Conservation (phyloP, 768 basidiomycete species). For the Pleurotus platypus region DNA sequence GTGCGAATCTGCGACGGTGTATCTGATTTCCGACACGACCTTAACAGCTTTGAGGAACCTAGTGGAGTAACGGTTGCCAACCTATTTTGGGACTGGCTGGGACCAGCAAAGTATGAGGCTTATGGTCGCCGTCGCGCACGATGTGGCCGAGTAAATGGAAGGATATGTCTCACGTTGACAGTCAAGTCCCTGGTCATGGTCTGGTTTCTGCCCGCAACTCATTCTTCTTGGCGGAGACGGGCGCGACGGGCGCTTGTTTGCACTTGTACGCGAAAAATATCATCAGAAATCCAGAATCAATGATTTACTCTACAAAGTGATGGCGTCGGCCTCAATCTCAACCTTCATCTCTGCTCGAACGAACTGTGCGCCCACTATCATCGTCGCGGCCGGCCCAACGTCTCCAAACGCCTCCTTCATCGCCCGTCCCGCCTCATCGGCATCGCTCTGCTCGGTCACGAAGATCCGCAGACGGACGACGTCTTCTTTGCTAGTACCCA, state of each 20-base stretch:
- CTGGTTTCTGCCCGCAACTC: too few relatives aligned
- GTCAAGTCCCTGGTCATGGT: too few relatives aligned
- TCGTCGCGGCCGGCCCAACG: constrained; percentile 46
- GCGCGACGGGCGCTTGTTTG: too few relatives aligned
- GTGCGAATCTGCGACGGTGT: not conserved
- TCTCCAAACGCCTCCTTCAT: constrained; percentile 41
- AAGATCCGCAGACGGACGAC: constrained; percentile 49
- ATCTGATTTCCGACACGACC: not conserved
- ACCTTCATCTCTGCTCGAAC: constrained; percentile 47
- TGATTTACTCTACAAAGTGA: too few relatives aligned
- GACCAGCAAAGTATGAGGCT: too few relatives aligned
- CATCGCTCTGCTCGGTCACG: constrained; percentile 37
- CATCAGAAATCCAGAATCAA: too few relatives aligned
- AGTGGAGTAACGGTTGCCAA: not conserved
- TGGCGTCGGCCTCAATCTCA: constrained; percentile 53
- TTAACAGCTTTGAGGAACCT: constrained; percentile 9
- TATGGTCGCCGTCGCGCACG: too few relatives aligned
- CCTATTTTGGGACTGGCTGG: not conserved
- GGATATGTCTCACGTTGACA: too few relatives aligned
- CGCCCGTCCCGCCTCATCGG: constrained; percentile 30
- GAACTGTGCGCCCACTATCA: constrained; percentile 47
- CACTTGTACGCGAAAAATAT: too few relatives aligned
- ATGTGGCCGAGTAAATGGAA: too few relatives aligned
- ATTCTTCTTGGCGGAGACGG: too few relatives aligned
- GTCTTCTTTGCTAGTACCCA: constrained; percentile 41